Percentiles rank a stretch among this genome's conserved stretches.
phyloP scores from a whole-genome alignment of 2,329 filamentous ascomycete genomes.

The Aureobasidium sp. region DNA sequence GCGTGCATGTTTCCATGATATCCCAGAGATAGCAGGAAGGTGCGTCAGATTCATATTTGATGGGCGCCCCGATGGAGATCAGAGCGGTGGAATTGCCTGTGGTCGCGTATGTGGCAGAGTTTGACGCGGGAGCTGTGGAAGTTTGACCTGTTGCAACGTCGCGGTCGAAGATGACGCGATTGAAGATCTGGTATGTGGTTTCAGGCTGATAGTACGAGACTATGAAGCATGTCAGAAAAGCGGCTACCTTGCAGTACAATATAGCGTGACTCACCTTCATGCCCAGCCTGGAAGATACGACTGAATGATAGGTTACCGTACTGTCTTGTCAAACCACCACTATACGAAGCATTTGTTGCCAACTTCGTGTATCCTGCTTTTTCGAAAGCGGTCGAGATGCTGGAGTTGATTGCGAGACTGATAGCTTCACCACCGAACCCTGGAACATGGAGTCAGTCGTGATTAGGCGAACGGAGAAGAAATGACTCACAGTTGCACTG shows the following conservation, averaged over 20 bases:
- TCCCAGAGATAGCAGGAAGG: slow-evolving; percentile 49
- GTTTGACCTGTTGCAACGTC: slow-evolving; percentile 41
- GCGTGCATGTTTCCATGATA: slow-evolving; percentile 45
- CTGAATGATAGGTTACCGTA: slow-evolving; percentile 46
- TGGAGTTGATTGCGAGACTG: slow-evolving; percentile 55
- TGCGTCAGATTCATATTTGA: not conserved
- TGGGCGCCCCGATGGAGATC: not conserved
- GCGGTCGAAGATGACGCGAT: slow-evolving; percentile 35
- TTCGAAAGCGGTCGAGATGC: slow-evolving; percentile 48
- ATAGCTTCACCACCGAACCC: slow-evolving; percentile 62
- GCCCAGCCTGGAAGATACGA: slow-evolving; percentile 57
- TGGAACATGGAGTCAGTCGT: too few relatives aligned
- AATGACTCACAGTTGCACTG: slow-evolving; percentile 67
- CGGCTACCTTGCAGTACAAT: too few relatives aligned
- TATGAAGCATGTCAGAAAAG: too few relatives aligned
- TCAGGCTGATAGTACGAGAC: slow-evolving; percentile 42
- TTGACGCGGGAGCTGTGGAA: slow-evolving; percentile 40
- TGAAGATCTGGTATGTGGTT: slow-evolving; percentile 42
- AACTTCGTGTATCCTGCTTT: slow-evolving; percentile 52
- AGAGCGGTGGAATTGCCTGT: not conserved
- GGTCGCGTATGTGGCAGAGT: slow-evolving; percentile 22
- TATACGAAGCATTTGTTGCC: slow-evolving; percentile 30
- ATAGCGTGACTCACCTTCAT: too few relatives aligned
- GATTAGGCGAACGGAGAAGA: too few relatives aligned
- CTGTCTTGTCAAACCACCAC: slow-evolving; percentile 36